Evolutionary conservation across 2,329 filamentous ascomycete genomes (phyloP).

Genomic region (Didymella segeticola): DNA sequence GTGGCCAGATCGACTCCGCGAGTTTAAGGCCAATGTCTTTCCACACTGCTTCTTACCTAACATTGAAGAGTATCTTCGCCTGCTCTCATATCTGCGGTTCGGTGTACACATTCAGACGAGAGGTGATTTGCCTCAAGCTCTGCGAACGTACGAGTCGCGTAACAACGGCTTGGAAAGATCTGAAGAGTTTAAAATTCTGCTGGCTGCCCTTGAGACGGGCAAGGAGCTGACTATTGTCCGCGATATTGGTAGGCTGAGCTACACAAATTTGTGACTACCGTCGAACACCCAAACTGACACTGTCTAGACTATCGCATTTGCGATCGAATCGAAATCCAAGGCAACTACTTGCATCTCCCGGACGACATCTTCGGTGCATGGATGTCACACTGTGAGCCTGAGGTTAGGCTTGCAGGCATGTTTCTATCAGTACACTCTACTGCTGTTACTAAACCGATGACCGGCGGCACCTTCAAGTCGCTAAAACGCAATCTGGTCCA

Average conservation of each 20-base stretch:
- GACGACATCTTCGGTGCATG: constrained; percentile 52
- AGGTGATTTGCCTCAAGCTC: constrained; percentile 22
- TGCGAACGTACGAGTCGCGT: constrained; percentile 11
- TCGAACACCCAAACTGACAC: background rate
- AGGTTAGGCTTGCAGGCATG: constrained; percentile 78
- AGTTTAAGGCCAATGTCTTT: constrained; percentile 56
- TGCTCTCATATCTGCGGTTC: constrained; percentile 51
- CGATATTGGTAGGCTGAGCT: constrained; percentile 44
- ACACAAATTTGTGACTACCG: background rate
- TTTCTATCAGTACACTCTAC: constrained; percentile 80
- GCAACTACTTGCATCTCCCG: constrained; percentile 60
- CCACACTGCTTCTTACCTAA: constrained; percentile 55
- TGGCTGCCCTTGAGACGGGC: constrained; percentile 52
- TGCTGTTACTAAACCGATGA: constrained; percentile 76
- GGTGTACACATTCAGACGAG: constrained; percentile 31
- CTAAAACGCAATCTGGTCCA: constrained; percentile 71
- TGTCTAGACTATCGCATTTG: constrained; percentile 32
- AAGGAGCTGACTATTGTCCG: constrained; percentile 56
- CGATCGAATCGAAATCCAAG: constrained; percentile 33
- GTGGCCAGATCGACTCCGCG: constrained; percentile 47
- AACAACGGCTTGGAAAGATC: constrained; percentile 21
- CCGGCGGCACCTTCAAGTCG: constrained; percentile 64
- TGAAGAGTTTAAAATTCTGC: constrained; percentile 44
- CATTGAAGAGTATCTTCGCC: constrained; percentile 48
- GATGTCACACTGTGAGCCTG: constrained; percentile 45